Evolutionary conservation across 2,329 filamentous ascomycete genomes (phyloP).

Genomic region (Tolypocladium guangdongense): DNA sequence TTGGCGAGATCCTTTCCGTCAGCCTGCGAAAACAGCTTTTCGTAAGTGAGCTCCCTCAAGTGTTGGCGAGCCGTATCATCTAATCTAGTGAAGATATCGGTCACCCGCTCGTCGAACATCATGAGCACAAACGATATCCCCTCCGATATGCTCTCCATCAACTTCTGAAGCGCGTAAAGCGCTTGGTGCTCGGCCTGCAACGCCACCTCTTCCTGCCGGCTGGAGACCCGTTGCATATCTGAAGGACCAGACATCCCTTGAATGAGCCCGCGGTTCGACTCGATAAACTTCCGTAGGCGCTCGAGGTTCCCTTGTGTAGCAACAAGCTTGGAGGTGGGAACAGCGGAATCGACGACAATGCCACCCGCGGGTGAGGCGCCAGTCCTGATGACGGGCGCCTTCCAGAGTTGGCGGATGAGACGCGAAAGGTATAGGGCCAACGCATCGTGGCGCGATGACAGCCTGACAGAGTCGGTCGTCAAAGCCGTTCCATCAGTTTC

Average conservation of each 20-base stretch:
- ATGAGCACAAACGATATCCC: constrained; percentile 94
- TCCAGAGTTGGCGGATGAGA: constrained; percentile 85
- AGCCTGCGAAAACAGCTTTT: constrained; percentile 70
- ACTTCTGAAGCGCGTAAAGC: constrained; percentile 70
- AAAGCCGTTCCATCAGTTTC: constrained; percentile 63
- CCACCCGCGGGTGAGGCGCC: constrained; percentile 42
- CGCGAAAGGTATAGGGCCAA: constrained; percentile 80
- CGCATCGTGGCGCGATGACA: constrained; percentile 83
- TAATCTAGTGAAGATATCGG: constrained; percentile 73
- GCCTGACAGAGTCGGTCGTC: constrained; percentile 70
- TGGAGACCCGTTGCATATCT: constrained; percentile 65
- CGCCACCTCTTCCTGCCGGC: constrained; percentile 82
- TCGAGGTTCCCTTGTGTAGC: constrained; percentile 72
- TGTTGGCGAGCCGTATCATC: constrained; percentile 58
- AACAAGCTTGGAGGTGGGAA: constrained; percentile 58
- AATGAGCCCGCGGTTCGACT: constrained; percentile 81
- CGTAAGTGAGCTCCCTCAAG: constrained; percentile 71
- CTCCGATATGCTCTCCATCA: constrained; percentile 87
- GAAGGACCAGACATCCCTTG: constrained; percentile 89
- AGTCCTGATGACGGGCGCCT: constrained; percentile 57
- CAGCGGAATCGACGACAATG: constrained; percentile 53
- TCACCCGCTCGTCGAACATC: constrained; percentile 84
- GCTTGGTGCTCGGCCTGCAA: constrained; percentile 91
- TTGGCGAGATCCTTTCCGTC: constrained; percentile 84
- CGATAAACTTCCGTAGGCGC: constrained; percentile 69